Evolutionary conservation across 225 moss, liverwort and hornwort genomes (phyloP), one percentile per base, ranked within the genome.

Genomic region (Antitrichia curtipendula): DNA sequence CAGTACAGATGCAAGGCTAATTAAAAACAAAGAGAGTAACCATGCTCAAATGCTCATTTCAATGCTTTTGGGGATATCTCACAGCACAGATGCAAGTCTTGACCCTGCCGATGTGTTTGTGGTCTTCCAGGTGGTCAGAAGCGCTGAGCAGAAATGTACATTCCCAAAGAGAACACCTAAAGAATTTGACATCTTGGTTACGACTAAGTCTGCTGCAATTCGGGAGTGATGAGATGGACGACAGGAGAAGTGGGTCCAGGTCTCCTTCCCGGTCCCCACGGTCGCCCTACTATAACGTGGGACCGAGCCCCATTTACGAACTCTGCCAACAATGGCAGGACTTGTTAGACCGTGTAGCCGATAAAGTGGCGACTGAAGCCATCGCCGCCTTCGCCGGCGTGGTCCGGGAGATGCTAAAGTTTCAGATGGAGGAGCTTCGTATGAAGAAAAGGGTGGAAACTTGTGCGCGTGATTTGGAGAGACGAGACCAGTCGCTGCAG

Each of bases 281-380:
- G 31, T 91, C 92, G 40, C 91, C 94, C 8, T 88, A 84, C 53
- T 87, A 52, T 82, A 89, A 65, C 27, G 81, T 91, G 60, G 91
- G 87, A 4, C 22, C 91, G 5, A 93, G 90, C 27, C 94, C 91
- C 34, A 92, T 96, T 34, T 96, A 93, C 63, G 91, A 89, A 8
- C 91, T 96, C 6, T 94, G 95, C 88, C 94, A 93, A 78, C 92
- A 93, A 84, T 96, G 96, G 96, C 92, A 94, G 18, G 90, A 90
- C 49, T 73, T 88, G 43, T 60, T 96, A 58, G 93, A 92, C 63
- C 93, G 92, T 24, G 87, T 96, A 22, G 90, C 91, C 4, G 91
- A 94, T 23, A 91, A 88, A 81, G 90, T 91, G 53, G 91, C 87
- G 52, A 43, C 88, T 16, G 94, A 93, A 84, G 92, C 93, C 40